phyloP scores from a whole-genome alignment of 225 moss, liverwort and hornwort species.

The Straminergon stramineum region DNA sequence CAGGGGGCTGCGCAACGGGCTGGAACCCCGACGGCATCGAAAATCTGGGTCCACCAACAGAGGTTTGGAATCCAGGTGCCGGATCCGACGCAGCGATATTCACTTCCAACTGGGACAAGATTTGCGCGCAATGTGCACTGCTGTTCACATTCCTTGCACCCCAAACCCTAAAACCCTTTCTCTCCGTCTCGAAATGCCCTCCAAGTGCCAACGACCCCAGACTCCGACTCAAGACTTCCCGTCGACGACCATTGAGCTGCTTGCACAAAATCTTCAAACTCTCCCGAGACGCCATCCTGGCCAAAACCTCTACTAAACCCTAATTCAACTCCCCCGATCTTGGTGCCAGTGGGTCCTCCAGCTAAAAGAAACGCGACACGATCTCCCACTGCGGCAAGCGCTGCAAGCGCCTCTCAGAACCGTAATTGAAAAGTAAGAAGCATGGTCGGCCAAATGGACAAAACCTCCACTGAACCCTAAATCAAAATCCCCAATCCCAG shows the following conservation, averaged over 20 bases:
- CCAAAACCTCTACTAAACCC: not conserved
- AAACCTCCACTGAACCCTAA: not conserved
- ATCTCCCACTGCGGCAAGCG: not conserved
- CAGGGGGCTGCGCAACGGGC: slow-evolving; percentile 14
- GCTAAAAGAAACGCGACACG: not conserved
- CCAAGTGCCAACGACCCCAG: slow-evolving; percentile 2
- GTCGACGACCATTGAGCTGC: slow-evolving; percentile 7
- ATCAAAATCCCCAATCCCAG: not conserved
- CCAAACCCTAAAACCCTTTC: not conserved
- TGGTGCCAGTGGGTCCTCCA: not conserved
- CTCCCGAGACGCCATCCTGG: slow-evolving; percentile 19
- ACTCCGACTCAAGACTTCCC: not conserved
- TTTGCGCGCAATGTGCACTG: slow-evolving; percentile 19
- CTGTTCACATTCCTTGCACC: slow-evolving; percentile 29
- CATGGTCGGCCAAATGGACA: not conserved
- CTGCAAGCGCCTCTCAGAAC: not conserved
- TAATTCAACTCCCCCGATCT: not conserved
- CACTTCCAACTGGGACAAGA: slow-evolving; percentile 38
- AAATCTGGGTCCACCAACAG: slow-evolving; percentile 29
- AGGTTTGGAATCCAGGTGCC: slow-evolving; percentile 32
- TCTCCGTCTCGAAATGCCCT: not conserved
- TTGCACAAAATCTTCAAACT: slow-evolving; percentile 10
- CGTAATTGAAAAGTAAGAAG: not conserved
- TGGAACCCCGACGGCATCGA: slow-evolving; percentile 37
- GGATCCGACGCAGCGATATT: slow-evolving; percentile 30